Percentiles rank a stretch among this genome's conserved stretches.
Conservation (phyloP, 495 filamentous ascomycete species). For the Cladorrhinum samala region DNA sequence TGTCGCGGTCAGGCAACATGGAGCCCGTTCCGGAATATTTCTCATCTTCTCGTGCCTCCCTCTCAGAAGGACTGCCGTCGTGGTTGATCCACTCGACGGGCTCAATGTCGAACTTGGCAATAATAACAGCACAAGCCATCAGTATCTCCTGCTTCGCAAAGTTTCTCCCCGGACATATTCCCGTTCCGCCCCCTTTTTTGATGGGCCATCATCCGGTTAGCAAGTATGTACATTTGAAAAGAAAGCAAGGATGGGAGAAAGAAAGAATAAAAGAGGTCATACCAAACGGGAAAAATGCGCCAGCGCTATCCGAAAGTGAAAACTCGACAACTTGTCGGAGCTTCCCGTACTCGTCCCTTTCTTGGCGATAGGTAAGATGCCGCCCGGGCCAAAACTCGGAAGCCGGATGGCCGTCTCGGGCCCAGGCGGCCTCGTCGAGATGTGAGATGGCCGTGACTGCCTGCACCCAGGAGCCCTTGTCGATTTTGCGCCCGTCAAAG, state of each 20-base stretch:
- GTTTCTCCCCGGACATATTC: constrained; percentile 37
- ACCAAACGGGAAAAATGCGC: constrained; percentile 4
- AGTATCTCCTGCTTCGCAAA: constrained; percentile 37
- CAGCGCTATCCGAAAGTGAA: background rate
- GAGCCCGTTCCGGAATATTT: constrained; percentile 10
- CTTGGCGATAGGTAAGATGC: constrained; percentile 15
- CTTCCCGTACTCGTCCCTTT: background rate
- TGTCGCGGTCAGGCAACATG: constrained; percentile 24
- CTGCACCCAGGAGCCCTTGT: constrained; percentile 22
- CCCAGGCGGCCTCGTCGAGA: constrained; percentile 26
- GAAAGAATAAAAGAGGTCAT: background rate
- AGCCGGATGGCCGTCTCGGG: constrained; percentile 21
- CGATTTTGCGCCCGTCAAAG: constrained; percentile 18
- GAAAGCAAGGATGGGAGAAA: no score
- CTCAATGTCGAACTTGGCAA: constrained; percentile 48
- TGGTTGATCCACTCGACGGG: constrained; percentile 23
- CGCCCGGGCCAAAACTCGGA: constrained; percentile 32
- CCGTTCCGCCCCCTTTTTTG: background rate
- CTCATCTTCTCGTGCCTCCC: constrained; percentile 14
- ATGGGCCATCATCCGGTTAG: background rate
- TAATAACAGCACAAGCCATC: constrained; percentile 37
- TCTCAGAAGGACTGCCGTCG: constrained; percentile 17
- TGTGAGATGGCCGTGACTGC: constrained; percentile 21
- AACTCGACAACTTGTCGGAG: background rate
- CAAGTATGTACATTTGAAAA: no score